A percentile compares a stretch with the other conserved stretches of the same genome.
Conservation (phyloP, 1,139 yeast genomes). For the Candida freyschussii region DNA sequence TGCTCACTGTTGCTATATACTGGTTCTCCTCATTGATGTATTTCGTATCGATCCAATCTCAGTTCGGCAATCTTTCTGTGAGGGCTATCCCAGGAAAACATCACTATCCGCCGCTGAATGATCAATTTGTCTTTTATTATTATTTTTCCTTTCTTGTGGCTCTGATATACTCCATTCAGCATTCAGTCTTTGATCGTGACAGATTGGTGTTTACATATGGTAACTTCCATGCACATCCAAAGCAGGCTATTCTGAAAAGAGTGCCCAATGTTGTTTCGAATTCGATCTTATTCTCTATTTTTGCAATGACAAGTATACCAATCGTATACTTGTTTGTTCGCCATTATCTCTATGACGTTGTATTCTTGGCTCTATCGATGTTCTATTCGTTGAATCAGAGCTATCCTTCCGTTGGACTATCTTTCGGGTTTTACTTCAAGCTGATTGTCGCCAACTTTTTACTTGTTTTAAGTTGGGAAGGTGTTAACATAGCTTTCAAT, state of each 20-base stretch:
- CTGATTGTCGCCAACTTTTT: slow-evolving; percentile 38
- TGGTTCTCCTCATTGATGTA: slow-evolving; percentile 36
- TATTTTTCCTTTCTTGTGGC: slow-evolving; percentile 39
- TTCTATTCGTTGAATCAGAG: slow-evolving; percentile 32
- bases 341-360: slow-evolving; percentile 39
- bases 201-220: slow-evolving; percentile 44
- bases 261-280: slow-evolving; percentile 35
- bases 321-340: slow-evolving; percentile 44
- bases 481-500: slow-evolving; percentile 56
- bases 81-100: slow-evolving; percentile 39
- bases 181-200: slow-evolving; percentile 56
- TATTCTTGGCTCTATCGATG: slow-evolving; percentile 27
- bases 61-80: slow-evolving; percentile 23
- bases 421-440: slow-evolving; percentile 35
- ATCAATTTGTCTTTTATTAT: slow-evolving; percentile 53
- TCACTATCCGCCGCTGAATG: slow-evolving; percentile 56
- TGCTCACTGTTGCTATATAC: slow-evolving; percentile 36
- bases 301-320: slow-evolving; percentile 37
- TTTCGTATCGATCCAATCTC: slow-evolving; percentile 32
- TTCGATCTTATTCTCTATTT: slow-evolving; percentile 34
- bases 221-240: slow-evolving; percentile 36
- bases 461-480: slow-evolving; percentile 50
- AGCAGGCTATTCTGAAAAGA: slow-evolving; percentile 27
- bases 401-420: slow-evolving; percentile 35
- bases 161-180: slow-evolving; percentile 47